Percentiles rank a stretch among this genome's conserved stretches.
Conservation (phyloP, 2,329 filamentous ascomycete genomes). For the Pleurostoma richardsiae region DNA sequence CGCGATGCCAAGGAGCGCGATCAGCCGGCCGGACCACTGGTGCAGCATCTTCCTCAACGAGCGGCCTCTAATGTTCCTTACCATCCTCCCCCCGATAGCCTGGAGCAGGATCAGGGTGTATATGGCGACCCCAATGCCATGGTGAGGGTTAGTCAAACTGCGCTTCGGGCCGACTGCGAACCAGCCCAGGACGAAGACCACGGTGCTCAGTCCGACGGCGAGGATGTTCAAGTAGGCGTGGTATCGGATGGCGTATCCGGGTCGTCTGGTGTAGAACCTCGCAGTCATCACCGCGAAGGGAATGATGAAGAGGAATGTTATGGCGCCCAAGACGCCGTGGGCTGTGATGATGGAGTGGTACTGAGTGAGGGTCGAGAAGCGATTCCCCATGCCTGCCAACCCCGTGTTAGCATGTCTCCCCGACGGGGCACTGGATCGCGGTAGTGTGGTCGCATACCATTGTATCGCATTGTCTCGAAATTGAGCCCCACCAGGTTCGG, state of each 20-base stretch:
- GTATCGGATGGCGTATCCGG: slow-evolving; percentile 57
- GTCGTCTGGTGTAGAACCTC: slow-evolving; percentile 62
- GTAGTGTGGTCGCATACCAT: slow-evolving; percentile 49
- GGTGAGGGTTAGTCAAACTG: slow-evolving; percentile 75
- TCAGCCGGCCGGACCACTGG: slow-evolving; percentile 77
- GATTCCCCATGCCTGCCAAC: slow-evolving; percentile 69
- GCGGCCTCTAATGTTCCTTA: slow-evolving; percentile 45
- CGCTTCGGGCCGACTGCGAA: slow-evolving; percentile 71
- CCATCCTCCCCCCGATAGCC: slow-evolving; percentile 61
- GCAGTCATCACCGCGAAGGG: slow-evolving; percentile 70
- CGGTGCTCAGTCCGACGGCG: slow-evolving; percentile 62
- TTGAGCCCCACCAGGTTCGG: slow-evolving; percentile 73
- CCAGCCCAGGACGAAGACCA: slow-evolving; percentile 69
- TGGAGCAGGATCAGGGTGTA: slow-evolving; percentile 71
- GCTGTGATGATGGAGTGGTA: slow-evolving; percentile 68
- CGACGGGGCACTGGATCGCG: not conserved
- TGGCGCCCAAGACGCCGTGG: slow-evolving; percentile 66
- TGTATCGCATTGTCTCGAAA: slow-evolving; percentile 79
- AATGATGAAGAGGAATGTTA: slow-evolving; percentile 70
- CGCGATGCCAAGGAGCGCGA: slow-evolving; percentile 75
- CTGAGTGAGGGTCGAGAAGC: slow-evolving; percentile 62
- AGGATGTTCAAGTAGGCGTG: slow-evolving; percentile 73
- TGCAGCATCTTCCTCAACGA: slow-evolving; percentile 63
- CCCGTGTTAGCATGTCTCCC: slow-evolving; percentile 6
- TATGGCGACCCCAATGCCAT: slow-evolving; percentile 76